Base-by-base conservation (phyloP, 768 basidiomycete species). In the Pisolithus albus region DNA sequence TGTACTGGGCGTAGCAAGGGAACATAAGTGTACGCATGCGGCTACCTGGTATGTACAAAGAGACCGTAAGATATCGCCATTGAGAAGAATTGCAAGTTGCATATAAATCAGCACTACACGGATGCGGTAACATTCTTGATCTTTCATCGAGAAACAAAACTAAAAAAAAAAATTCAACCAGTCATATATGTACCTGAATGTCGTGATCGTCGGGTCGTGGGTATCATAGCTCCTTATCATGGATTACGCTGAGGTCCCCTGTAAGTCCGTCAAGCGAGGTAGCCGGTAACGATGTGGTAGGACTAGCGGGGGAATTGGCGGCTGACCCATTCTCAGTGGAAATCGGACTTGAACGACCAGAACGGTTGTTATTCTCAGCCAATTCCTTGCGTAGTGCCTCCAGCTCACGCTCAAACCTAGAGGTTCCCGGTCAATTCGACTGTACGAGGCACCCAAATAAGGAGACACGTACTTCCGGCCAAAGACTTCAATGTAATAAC, bases 401-500 rank as follows among this genome's bases (percentile, higher is more conserved):
- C 23, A 96, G 72, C 68, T 96, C 93, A 24, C 89, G 82, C 67
- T 96, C 93, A 60, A 96, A 96, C 65, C 92, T 94, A 58, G 11
- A 45, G 24, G 48, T 37, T 53, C 19, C 26, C 19, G 49, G 44
- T 60, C 34, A 56, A 50, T 23, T 16, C 43, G 51, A 24, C 18
- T 26, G 40, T 9, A 40, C 50, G 9, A 28, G 19, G n/a, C 3
- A 32, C 30, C 30, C 9, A 32, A 32, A 24, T 9, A 32, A 21
- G 15, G 23, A 54, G 52, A 52, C 23, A 79, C 90, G 59, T 56
- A 94, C 93, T 96, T 95, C 71, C 93, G 82, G 26, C 93, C 93
- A 63, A 95, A 96, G 18, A 96, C 93, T 66, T 96, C 93, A 49
- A 96, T 93, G 66, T 96, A 96, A 74, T 85, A 96, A 1, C 89